Evolutionary conservation across 2,329 filamentous ascomycete species (phyloP), one percentile per base, ranked within the genome.

Genomic region (Capronia epimyces): DNA sequence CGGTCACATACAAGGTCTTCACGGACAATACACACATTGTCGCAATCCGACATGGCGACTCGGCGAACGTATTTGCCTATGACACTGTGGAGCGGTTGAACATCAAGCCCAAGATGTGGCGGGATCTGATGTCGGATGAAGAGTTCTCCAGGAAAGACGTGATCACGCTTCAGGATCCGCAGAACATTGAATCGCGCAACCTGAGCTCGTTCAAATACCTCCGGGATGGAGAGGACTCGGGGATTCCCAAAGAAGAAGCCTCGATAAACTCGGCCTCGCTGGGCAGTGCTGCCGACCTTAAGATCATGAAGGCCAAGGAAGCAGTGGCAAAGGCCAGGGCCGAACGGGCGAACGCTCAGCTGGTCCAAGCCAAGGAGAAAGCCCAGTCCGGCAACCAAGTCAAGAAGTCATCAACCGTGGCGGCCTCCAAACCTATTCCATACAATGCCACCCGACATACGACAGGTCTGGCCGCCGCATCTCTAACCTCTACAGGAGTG

Each of bases 1-100:
- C 93, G 0, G 91, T 98, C 41, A 96, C 90, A 0, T 97, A 87
- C 76, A 98, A 98, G 69, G 87, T 95, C 36, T 89, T 98, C 64
- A 98, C 93, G 41, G 89, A 98, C 67, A 97, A 97, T 69, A 97
- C 93, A 3, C 93, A 97, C 69, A 88, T 98, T 52, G 88, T 97
- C 40, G 91, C 90, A 13, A 77, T 98, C 57, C 79, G 82, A 50
- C 82, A 86, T 68, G 82, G 81, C 48, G 86, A 77, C 49, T 91
- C 90, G 51, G 91, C 91, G 43, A 98, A 98, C 69, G 93, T 95
- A 3, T 98, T 97, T 66, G 84, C 90, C 1, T 96, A 86, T 81
- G 94, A 98, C 64, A 98, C 94, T 1, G 82, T 98, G 31, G 88
- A 97, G 70, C 80, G 87, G 62, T 81, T 98, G 73, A 98, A 98